A percentile compares a stretch with the other conserved stretches of the same genome.
These are phyloP conservation scores for Tricholomella constricta DNA, from an alignment of 768 basidiomycete species.

Conservation along the genomic window DNA sequence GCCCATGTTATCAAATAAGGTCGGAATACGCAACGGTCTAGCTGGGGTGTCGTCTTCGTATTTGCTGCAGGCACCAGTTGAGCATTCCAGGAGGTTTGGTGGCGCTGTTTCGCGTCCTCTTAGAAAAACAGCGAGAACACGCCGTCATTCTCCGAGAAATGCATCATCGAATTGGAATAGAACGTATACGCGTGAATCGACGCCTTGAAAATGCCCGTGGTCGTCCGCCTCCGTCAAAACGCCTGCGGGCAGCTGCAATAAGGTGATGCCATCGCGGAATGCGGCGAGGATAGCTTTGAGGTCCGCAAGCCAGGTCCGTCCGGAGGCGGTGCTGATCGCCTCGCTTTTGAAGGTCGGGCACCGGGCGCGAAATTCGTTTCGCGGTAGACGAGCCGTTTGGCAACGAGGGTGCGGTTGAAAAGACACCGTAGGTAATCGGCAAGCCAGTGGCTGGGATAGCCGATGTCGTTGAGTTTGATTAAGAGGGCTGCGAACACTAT, in stretches of 20 bases:
- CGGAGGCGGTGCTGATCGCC: conserved; percentile 26
- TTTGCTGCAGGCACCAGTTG: conserved; percentile 2
- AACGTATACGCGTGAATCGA: conserved; percentile 16
- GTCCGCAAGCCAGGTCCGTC: conserved; percentile 28
- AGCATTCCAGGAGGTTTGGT: not conserved
- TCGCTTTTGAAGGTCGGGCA: conserved; percentile 18
- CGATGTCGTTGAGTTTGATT: conserved; percentile 32
- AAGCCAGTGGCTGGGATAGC: conserved; percentile 40
- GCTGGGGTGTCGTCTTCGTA: conserved; percentile 6
- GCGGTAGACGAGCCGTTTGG: conserved; percentile 28
- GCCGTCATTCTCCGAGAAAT: conserved; percentile 18
- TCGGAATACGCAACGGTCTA: conserved; percentile 18
- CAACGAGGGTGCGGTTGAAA: conserved; percentile 25
- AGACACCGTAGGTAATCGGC: conserved; percentile 31
- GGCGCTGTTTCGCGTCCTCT: conserved; percentile 3
- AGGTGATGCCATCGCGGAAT: conserved; percentile 20
- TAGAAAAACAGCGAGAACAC: conserved; percentile 19
- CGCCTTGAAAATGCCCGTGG: conserved; percentile 25
- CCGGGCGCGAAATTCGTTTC: conserved; percentile 28
- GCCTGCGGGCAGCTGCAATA: conserved; percentile 21
- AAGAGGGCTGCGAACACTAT: conserved; percentile 34
- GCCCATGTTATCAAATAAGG: conserved; percentile 14
- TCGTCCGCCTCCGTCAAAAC: conserved; percentile 19
- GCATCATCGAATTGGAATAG: conserved; percentile 7
- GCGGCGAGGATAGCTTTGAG: conserved; percentile 26